A percentile compares a stretch with the other conserved stretches of the same genome.
Conservation (phyloP, 768 basidiomycete species). For the Hypholoma fasciculare region DNA sequence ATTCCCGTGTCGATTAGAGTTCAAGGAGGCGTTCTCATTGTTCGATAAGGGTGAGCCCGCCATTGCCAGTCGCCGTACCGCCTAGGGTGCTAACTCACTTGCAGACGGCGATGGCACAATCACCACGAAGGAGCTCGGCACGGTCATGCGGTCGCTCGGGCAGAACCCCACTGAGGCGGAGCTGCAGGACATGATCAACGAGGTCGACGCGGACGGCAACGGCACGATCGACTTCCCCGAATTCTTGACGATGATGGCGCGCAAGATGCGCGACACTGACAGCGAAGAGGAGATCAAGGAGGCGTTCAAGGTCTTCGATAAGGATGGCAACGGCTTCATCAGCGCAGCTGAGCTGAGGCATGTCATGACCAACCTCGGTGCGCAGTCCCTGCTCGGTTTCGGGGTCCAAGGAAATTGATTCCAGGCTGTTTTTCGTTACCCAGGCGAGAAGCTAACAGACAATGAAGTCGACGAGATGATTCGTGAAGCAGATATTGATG, state of each 20-base stretch:
- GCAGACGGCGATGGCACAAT: conserved; percentile 51
- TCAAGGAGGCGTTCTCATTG: conserved; percentile 98
- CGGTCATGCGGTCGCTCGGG: conserved; percentile 49
- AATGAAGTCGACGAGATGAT: conserved; percentile 96
- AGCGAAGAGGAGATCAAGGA: conserved; percentile 47
- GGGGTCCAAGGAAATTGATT: neutral
- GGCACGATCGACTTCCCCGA: conserved; percentile 49
- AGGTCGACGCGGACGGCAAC: conserved; percentile 44
- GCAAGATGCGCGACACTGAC: conserved; percentile 38
- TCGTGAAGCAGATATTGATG: conserved; percentile 92
- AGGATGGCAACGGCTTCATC: conserved; percentile 93
- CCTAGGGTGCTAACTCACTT: neutral
- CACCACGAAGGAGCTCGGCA: conserved; percentile 47
- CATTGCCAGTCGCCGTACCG: conserved; percentile 9
- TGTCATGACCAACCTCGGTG: conserved; percentile 93
- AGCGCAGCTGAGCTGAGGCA: conserved; percentile 86
- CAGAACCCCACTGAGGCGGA: conserved; percentile 50
- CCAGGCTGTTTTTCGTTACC: neutral
- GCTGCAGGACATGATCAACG: conserved; percentile 50
- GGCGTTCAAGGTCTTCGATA: conserved; percentile 79
- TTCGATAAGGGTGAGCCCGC: conserved; percentile 83
- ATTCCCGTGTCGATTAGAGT: conserved; percentile 46
- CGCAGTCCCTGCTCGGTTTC: conserved; percentile 17
- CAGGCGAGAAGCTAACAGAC: conserved; percentile 86
- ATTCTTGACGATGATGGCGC: conserved; percentile 47